Conservation (phyloP, 1,284 basidiomycete species). For the Puccinia triticina region DNA sequence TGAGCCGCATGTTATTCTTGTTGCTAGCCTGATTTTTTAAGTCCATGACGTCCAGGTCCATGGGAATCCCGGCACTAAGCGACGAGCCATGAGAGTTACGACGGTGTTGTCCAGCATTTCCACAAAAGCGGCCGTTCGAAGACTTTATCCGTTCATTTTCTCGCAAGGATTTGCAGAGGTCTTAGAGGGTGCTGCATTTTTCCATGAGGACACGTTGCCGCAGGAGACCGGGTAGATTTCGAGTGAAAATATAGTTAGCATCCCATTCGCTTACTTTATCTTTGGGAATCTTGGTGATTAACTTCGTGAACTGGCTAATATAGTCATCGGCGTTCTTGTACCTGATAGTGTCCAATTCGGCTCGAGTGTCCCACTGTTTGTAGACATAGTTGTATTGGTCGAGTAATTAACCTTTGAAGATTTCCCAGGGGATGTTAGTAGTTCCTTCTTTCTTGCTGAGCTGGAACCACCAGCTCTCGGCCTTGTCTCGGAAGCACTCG, state of each 20-base stretch:
- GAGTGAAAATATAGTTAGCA: neutral
- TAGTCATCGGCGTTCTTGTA: neutral
- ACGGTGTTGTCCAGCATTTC: neutral
- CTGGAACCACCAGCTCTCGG: neutral
- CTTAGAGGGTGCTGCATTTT: neutral
- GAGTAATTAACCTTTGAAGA: neutral
- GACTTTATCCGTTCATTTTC: neutral
- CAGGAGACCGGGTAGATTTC: neutral
- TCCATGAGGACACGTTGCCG: neutral
- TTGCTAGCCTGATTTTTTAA: neutral
- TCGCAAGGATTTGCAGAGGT: neutral
- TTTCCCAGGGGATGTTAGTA: neutral
- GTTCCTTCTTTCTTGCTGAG: neutral
- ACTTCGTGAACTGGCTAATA: neutral
- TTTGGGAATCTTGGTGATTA: neutral
- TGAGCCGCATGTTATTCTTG: neutral
- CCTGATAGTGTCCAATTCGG: neutral
- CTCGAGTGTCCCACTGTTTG: neutral
- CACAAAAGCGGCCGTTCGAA: neutral
- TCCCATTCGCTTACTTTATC: neutral
- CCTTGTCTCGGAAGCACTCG: neutral
- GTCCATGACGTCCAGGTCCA: conserved; percentile 10
- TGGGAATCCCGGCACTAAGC: neutral
- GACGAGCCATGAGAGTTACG: neutral
- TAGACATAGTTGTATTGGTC: neutral